phyloP scores from a whole-genome alignment of 2,329 filamentous ascomycete genomes.

The Verticillium tricorpus region DNA sequence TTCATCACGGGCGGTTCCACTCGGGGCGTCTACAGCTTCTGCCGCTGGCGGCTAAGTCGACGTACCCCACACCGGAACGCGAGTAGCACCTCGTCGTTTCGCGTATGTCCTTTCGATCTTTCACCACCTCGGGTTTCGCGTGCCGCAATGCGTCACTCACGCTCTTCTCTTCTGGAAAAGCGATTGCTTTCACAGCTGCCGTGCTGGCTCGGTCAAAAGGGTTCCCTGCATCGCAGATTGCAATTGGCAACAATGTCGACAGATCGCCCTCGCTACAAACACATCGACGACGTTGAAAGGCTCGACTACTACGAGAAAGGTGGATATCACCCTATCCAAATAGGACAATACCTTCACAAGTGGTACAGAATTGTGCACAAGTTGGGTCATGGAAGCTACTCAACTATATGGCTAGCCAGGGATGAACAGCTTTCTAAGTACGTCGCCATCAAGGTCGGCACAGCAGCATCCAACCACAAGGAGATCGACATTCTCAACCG shows the following conservation, averaged over 20 bases:
- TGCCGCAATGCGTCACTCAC: too few relatives aligned
- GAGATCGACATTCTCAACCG: conserved; percentile 20
- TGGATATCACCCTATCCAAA: conserved; percentile 32
- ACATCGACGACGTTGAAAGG: conserved; percentile 19
- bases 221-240: not conserved
- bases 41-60: too few relatives aligned
- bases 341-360: conserved; percentile 27
- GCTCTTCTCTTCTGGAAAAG: too few relatives aligned
- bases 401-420: conserved; percentile 27
- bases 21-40: too few relatives aligned
- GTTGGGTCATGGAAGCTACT: conserved; percentile 23
- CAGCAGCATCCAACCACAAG: conserved; percentile 15
- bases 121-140: too few relatives aligned
- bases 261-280: conserved; percentile 8
- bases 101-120: too few relatives aligned
- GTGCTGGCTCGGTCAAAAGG: too few relatives aligned
- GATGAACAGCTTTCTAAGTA: conserved; percentile 18
- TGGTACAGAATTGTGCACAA: conserved; percentile 23
- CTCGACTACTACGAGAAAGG: conserved; percentile 24
- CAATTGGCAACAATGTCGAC: not conserved
- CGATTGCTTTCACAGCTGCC: too few relatives aligned
- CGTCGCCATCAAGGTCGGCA: conserved; percentile 28
- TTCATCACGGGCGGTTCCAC: too few relatives aligned
- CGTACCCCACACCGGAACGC: too few relatives aligned
- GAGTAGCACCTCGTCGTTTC: too few relatives aligned